These are phyloP conservation scores for Cryptosporidium bovis DNA, from an alignment of 169 alveolate genomes.

Conservation along the genomic window DNA sequence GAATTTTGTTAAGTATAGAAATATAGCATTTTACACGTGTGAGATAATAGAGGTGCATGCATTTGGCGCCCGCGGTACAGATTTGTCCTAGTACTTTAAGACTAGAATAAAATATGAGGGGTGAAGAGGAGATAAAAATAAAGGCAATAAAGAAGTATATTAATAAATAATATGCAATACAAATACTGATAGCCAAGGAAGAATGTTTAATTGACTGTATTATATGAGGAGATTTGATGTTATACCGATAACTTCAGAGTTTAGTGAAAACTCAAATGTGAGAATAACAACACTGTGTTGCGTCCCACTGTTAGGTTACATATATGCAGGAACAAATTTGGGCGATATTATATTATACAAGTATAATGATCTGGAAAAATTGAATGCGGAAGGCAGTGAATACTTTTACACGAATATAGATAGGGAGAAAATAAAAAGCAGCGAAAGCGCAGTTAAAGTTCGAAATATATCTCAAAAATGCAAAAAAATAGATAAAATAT, in stretches of 20 bases:
- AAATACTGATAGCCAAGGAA: background rate
- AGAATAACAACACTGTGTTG: conserved; percentile 63
- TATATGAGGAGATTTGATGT: conserved; percentile 74
- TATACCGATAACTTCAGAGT: conserved; percentile 61
- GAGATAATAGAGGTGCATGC: conserved; percentile 9
- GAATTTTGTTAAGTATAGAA: too few species aligned
- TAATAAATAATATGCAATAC: background rate
- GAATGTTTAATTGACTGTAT: background rate
- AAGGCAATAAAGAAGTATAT: too few species aligned
- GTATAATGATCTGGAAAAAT: conserved; percentile 32
- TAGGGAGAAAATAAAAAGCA: conserved; percentile 16
- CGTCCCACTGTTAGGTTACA: conserved; percentile 62
- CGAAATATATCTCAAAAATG: conserved; percentile 47
- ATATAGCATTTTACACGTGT: too few species aligned
- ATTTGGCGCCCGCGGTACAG: conserved; percentile 71
- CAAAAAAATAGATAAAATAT: conserved; percentile 55
- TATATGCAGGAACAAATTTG: conserved; percentile 62
- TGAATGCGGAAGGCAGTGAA: background rate
- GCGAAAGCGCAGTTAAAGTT: conserved; percentile 8
- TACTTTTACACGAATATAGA: background rate
- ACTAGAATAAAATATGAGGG: background rate
- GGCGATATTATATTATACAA: conserved; percentile 56
- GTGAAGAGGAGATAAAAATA: background rate
- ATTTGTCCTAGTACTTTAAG: background rate
- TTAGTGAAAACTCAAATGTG: conserved; percentile 41